phyloP scores from a whole-genome alignment of 805 yeast genomes.

The Sporopachydermia quercuum region DNA sequence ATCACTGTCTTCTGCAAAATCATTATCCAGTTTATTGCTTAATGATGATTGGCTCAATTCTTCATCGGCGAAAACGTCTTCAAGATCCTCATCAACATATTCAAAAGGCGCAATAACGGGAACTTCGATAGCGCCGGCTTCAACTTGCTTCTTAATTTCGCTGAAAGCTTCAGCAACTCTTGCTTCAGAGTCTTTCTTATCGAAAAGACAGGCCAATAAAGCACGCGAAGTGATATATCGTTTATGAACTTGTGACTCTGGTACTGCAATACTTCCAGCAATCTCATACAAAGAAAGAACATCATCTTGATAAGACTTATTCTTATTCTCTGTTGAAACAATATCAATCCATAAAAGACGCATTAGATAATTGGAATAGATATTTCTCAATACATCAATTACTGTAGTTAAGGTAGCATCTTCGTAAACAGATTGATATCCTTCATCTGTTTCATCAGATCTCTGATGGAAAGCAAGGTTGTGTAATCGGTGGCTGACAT shows the following conservation, averaged over 20 bases:
- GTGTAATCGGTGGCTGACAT: not conserved
- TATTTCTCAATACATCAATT: not conserved
- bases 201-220: not conserved
- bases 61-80: not conserved
- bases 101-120: conserved; percentile 1
- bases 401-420: not conserved
- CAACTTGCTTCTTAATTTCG: not conserved
- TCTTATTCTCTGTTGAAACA: not conserved
- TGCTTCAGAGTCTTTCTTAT: not conserved
- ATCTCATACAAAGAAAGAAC: not conserved
- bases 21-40: too few relatives aligned
- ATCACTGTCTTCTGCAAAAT: not conserved
- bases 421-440: not conserved
- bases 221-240: not conserved
- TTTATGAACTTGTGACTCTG: not conserved
- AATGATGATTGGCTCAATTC: not conserved
- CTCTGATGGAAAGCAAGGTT: not conserved
- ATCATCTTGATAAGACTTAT: not conserved
- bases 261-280: not conserved
- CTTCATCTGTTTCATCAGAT: not conserved
- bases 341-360: not conserved
- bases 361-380: not conserved
- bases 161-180: not conserved
- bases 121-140: not conserved
- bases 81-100: not conserved